Percentiles rank a stretch among this genome's conserved stretches.
Evolutionary conservation across 192 early-diverging fungal species (phyloP).

Genomic region (Entomortierella lignicola): DNA sequence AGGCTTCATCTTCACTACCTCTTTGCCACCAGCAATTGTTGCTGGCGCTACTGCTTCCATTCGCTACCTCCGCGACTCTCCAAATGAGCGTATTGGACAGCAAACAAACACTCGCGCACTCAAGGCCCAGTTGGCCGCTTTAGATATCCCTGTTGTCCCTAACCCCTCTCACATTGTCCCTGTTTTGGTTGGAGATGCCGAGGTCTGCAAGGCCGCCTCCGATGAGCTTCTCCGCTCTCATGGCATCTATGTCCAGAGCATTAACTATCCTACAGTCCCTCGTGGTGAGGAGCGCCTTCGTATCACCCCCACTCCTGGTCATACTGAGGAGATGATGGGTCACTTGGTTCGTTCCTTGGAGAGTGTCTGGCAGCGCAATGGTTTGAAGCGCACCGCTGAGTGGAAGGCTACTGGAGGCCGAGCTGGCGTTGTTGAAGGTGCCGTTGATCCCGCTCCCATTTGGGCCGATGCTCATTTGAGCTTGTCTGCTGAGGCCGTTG

Average conservation of each 20-base stretch:
- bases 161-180: constrained; percentile 99
- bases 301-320: constrained; percentile 98
- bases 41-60: constrained; percentile 93
- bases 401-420: constrained; percentile 89
- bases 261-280: constrained; percentile 98
- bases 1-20: constrained; percentile 99
- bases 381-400: constrained; percentile 85
- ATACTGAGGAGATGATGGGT: constrained; percentile 83
- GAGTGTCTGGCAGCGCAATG: constrained; percentile 89
- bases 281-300: constrained; percentile 96
- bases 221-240: constrained; percentile 92
- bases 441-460: constrained; percentile 60
- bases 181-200: constrained; percentile 97
- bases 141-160: constrained; percentile 96
- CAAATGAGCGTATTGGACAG: constrained; percentile 89
- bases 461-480: constrained; percentile 69
- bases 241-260: constrained; percentile 97
- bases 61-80: constrained; percentile 89
- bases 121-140: constrained; percentile 80
- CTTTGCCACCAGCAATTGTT: constrained; percentile 92
- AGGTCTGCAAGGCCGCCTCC: constrained; percentile 90
- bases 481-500: constrained; percentile 21
- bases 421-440: constrained; percentile 85
- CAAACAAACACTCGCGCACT: constrained; percentile 92
- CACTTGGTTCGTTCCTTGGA: constrained; percentile 86